Evolutionary conservation across 495 filamentous ascomycete genomes (phyloP).

Genomic region (Penicillium riverlandense): DNA sequence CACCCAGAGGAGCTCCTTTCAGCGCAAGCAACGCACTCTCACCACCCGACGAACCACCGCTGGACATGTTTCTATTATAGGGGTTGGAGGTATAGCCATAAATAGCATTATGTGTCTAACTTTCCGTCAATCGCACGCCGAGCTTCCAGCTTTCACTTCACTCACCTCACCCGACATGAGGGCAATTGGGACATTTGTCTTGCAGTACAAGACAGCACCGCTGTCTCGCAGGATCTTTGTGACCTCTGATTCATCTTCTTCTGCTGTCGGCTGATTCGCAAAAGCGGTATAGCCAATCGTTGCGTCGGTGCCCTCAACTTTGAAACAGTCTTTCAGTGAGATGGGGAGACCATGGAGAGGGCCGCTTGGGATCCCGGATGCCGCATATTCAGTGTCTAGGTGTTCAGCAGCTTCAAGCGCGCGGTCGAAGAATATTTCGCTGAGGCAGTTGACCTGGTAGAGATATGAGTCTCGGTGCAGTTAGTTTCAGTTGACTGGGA

Average conservation of each 20-base stretch:
- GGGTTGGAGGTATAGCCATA: slow-evolving; percentile 50
- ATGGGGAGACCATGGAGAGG: slow-evolving; percentile 47
- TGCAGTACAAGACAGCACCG: too few species aligned
- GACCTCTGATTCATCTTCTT: too few species aligned
- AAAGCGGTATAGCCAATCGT: slow-evolving; percentile 41
- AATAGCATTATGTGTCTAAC: slow-evolving; percentile 45
- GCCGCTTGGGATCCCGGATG: neutral
- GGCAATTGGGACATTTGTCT: neutral
- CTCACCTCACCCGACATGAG: too few species aligned
- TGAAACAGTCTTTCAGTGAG: slow-evolving; percentile 49
- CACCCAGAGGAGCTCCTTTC: slow-evolving; percentile 44
- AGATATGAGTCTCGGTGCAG: too few species aligned
- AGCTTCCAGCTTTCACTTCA: too few species aligned
- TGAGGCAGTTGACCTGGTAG: neutral
- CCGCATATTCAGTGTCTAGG: neutral
- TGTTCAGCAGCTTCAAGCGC: neutral
- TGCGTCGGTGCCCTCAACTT: slow-evolving; percentile 41
- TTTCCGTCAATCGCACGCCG: too few species aligned
- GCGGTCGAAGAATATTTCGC: slow-evolving; percentile 1
- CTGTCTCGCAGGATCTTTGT: too few species aligned
- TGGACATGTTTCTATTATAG: slow-evolving; percentile 35
- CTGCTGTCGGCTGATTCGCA: slow-evolving; percentile 24
- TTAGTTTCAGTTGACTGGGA: too few species aligned
- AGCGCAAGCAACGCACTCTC: slow-evolving; percentile 50
- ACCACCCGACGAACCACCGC: slow-evolving; percentile 49